Percentiles rank a stretch among this genome's conserved stretches.
phyloP scores from a whole-genome alignment of 164 flowering plant genomes.

The Sextonia rubra region DNA sequence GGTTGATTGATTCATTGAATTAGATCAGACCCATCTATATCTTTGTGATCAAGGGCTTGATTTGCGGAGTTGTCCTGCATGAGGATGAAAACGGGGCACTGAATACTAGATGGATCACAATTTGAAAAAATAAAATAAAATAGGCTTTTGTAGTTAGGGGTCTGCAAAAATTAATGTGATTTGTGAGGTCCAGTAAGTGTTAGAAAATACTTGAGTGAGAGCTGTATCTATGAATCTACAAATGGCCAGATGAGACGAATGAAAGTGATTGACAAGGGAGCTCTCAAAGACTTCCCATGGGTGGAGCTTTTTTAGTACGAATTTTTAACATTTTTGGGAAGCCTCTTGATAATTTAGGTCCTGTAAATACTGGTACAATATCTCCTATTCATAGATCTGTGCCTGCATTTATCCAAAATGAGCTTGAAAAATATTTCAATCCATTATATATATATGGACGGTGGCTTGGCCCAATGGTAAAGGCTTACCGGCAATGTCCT shows the following conservation, averaged over 20 bases:
- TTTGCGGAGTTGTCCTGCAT: no score
- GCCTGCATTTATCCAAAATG: no score
- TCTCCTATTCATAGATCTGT: background rate
- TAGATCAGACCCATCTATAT: no score
- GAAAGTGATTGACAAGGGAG: slow-evolving; percentile 6
- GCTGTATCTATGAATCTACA: background rate
- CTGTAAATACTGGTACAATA: background rate
- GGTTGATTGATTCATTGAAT: no score
- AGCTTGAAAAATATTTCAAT: no score
- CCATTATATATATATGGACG: no score
- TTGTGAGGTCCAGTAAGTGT: slow-evolving; percentile 1
- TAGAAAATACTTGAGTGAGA: background rate
- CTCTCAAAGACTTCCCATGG: slow-evolving; percentile 2
- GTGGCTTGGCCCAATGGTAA: no score
- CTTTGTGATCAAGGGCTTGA: no score
- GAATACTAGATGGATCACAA: no score
- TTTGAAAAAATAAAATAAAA: no score
- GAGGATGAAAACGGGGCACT: no score
- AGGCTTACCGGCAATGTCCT: no score
- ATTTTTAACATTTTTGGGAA: slow-evolving; percentile 11
- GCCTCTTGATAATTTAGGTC: background rate
- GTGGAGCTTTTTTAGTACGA: slow-evolving; percentile 5
- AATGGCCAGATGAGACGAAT: slow-evolving; percentile 3
- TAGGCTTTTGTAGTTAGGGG: background rate
- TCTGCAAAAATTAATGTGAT: background rate